These are phyloP conservation scores for Hypoxylon lienhwacheense DNA, from an alignment of 495 filamentous ascomycete genomes.

Conservation along the genomic window DNA sequence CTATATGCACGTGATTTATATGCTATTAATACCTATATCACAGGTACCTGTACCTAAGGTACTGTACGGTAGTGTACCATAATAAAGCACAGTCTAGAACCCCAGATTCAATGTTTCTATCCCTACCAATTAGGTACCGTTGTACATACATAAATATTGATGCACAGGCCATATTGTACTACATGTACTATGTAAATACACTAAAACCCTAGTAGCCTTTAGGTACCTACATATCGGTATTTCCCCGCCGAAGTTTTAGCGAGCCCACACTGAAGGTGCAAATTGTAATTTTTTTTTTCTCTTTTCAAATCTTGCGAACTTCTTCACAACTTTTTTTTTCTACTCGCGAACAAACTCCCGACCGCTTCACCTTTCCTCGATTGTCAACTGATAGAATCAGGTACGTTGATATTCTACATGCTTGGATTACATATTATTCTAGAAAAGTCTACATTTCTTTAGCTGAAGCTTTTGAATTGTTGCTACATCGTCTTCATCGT, in stretches of 20 bases:
- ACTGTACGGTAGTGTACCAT: too few relatives aligned
- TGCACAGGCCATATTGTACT: constrained; percentile 15
- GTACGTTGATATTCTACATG: constrained; percentile 32
- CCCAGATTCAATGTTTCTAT: too few relatives aligned
- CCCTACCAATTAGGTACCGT: too few relatives aligned
- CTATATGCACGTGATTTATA: too few relatives aligned
- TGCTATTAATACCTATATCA: too few relatives aligned
- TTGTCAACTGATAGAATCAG: constrained; percentile 38
- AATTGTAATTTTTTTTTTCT: too few relatives aligned
- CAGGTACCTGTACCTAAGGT: too few relatives aligned
- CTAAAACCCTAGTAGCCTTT: constrained; percentile 32
- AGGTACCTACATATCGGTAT: constrained; percentile 29
- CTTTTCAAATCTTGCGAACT: constrained; percentile 24
- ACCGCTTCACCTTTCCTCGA: constrained; percentile 31
- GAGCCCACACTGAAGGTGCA: constrained; percentile 37
- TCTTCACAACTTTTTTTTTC: constrained; percentile 28
- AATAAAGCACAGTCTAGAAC: too few relatives aligned
- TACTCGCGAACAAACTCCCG: constrained; percentile 30
- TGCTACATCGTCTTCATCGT: neutral
- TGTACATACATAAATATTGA: too few relatives aligned
- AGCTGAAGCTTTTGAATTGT: neutral
- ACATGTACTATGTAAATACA: too few relatives aligned
- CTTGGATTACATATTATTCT: too few relatives aligned
- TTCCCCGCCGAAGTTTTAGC: constrained; percentile 36
- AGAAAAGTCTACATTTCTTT: too few relatives aligned